Base-by-base conservation (phyloP, 1,139 yeast species). In the Geotrichum cucujoidarum region DNA sequence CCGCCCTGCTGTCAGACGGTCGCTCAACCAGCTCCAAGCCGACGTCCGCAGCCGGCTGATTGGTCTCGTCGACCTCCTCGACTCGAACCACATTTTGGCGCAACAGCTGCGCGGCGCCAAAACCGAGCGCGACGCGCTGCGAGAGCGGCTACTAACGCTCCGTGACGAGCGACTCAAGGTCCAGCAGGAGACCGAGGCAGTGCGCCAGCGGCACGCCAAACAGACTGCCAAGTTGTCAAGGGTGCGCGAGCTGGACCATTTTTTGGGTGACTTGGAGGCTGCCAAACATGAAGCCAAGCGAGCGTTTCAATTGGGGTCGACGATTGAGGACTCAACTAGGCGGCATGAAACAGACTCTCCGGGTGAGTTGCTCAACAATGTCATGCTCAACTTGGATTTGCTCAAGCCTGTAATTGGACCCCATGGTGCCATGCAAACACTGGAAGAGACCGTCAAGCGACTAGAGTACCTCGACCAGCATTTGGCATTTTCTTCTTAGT, bases 11-110 rank as follows among this genome's bases (percentile, higher is more conserved):
- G 27, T 50, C 14, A 34, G 30, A 6, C 35, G 43, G 6, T 49
- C 51, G 2, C 43, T 58, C 18, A 39, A 40, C 2, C 50, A 51
- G 20, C 59, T 53, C 33, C 51, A 46, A n/a, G 51, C 50, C 11
- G 24, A 48, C 14, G 54, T 60, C 24, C 46, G 44, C 4, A 48
- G 52, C 24, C 49, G 55, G n/a, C 51, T 59, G 20, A 46, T 50
- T 11, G 40, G 49, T 20, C 51, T 57, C 16, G 53, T 52, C 2
- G 61, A 55, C 27, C 37, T 55, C 6, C 53, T 59, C 11, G 63
- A 60, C 40, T 48, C 53, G 7, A 54, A 54, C 42, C 45, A 45
- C 22, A 47, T 59, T 3, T 48, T 59, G 25, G 45, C 38, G 2
- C 33, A 47, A 11, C 49, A 59, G 11, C 50, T 55, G 30, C 51